Conservation (phyloP, 2,329 filamentous ascomycete genomes). For the Sporothrix variecibatus region DNA sequence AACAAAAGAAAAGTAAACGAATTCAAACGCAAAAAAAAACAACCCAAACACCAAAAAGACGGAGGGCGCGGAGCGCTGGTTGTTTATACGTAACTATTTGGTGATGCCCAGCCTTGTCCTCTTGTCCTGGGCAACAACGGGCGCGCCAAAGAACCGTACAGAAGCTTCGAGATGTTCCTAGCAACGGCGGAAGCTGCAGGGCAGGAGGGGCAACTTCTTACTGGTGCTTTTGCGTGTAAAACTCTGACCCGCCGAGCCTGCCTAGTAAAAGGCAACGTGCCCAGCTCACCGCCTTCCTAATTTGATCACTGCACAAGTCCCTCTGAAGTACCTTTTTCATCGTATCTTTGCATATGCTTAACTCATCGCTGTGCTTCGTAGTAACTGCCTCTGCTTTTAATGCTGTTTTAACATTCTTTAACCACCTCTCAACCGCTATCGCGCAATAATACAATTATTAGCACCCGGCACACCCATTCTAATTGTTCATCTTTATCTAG, state of each 20-base stretch:
- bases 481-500: not conserved
- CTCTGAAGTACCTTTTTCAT: not conserved
- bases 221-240: not conserved
- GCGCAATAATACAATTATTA: not conserved
- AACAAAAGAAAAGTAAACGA: not conserved
- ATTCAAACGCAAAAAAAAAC: not conserved
- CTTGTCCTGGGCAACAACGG: conserved; percentile 10
- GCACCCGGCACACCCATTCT: not conserved
- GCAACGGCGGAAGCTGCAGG: conserved; percentile 1
- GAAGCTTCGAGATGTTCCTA: conserved; percentile 29
- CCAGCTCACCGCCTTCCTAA: conserved; percentile 26
- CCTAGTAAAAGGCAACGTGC: not conserved
- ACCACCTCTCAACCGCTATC: not conserved
- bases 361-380: not conserved
- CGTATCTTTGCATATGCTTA: not conserved
- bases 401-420: not conserved
- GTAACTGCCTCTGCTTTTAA: not conserved
- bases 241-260: not conserved
- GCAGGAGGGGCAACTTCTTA: conserved; percentile 23
- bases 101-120: conserved; percentile 11
- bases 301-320: not conserved
- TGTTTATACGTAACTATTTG: conserved; percentile 1
- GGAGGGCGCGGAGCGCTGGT: not conserved
- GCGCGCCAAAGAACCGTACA: conserved; percentile 19
- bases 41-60: not conserved